Percentiles rank a stretch among this genome's conserved stretches.
Evolutionary conservation across 257 asterid species (phyloP).

Genomic region (Solanum chiquidenum): DNA sequence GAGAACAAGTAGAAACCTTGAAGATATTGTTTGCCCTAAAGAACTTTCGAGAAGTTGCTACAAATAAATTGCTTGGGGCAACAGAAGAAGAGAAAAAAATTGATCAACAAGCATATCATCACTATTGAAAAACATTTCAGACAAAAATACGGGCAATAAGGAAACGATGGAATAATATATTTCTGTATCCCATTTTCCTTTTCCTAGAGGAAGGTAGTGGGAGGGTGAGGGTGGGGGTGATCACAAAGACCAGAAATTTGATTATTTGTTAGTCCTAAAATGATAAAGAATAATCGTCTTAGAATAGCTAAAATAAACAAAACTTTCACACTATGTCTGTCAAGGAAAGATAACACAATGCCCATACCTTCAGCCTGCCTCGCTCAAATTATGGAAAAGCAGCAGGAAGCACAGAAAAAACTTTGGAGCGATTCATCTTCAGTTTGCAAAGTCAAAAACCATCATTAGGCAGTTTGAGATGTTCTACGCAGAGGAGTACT

Average conservation of each 20-base stretch:
- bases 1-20: not conserved
- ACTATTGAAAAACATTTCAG: not conserved
- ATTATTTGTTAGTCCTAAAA: not conserved
- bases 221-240: not conserved
- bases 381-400: not conserved
- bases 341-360: not conserved
- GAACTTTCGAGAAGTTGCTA: not conserved
- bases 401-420: not conserved
- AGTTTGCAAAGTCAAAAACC: not conserved
- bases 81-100: not conserved
- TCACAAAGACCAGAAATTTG: not conserved
- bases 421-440: not conserved
- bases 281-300: not conserved
- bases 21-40: not conserved
- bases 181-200: not conserved
- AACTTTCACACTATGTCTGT: not conserved
- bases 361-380: conserved; percentile 2
- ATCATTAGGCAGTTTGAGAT: not conserved
- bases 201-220: not conserved
- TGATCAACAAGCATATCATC: not conserved
- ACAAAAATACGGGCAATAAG: not conserved
- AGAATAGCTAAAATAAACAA: not conserved
- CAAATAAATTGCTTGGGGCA: not conserved
- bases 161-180: not conserved
- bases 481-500: not conserved